These are phyloP conservation scores for Sporisorium iseilematis-ciliati DNA, from an alignment of 1,284 basidiomycete genomes.

Conservation along the genomic window DNA sequence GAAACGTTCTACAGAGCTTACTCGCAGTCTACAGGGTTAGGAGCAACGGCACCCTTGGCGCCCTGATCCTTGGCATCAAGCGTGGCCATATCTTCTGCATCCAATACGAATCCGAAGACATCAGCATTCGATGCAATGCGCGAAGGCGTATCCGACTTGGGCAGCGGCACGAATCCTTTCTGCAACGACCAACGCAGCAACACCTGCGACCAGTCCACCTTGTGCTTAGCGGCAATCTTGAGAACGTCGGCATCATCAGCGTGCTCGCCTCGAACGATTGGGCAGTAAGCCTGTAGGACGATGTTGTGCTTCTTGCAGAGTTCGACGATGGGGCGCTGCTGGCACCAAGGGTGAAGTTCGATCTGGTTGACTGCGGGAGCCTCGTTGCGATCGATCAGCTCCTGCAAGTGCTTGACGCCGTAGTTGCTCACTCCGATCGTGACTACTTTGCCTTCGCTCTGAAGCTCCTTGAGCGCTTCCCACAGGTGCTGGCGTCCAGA, in stretches of 20 bases:
- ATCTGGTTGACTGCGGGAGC: conserved; percentile 46
- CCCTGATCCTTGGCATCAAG: conserved; percentile 46
- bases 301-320: conserved; percentile 45
- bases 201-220: conserved; percentile 48
- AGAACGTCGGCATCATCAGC: conserved; percentile 31
- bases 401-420: conserved; percentile 44
- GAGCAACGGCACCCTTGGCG: conserved; percentile 40
- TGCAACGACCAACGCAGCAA: conserved; percentile 46
- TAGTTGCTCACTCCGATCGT: conserved; percentile 50
- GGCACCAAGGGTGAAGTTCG: conserved; percentile 53
- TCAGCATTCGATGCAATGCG: conserved; percentile 55
- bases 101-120: conserved; percentile 45
- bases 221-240: conserved; percentile 43
- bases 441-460: conserved; percentile 38
- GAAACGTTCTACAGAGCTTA: neutral
- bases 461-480: conserved; percentile 46
- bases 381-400: conserved; percentile 30
- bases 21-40: conserved; percentile 40
- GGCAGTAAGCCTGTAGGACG: conserved; percentile 50
- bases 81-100: conserved; percentile 39
- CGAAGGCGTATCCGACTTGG: conserved; percentile 52
- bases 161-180: conserved; percentile 51
- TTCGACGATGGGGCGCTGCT: conserved; percentile 46
- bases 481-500: conserved; percentile 45
- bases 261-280: conserved; percentile 43